Base-by-base conservation (phyloP, 2,329 filamentous ascomycete genomes). In the Hypoxylon sp. region DNA sequence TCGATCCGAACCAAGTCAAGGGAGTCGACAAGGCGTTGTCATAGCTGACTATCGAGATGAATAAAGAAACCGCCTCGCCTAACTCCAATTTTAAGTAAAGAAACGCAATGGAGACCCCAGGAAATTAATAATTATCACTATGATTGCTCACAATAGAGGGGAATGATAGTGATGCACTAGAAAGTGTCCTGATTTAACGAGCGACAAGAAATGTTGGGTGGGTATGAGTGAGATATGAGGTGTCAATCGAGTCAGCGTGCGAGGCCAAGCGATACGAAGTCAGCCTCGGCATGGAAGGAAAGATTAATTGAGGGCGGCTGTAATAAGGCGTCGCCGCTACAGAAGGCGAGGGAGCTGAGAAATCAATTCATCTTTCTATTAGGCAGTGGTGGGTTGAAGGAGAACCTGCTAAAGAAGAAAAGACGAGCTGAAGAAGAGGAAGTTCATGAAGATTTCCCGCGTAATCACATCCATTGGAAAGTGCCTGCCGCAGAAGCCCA, bases 1-100 rank as follows among this genome's bases (percentile, higher is more conserved):
- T 72, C 68, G 71, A 71, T 60, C 66, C 65, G 65, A 68, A 61
- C 66, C 67, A 64, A 68, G 67, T 70, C 65, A 67, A 74, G 60
- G 41, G 60, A 60, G 46, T 68, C 60, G 60, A 68, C 65, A 58
- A 58, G 61, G 58, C 60, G 67, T 57, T 66, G 56, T 62, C 72
- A 75, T 75, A 65, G 65, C 66, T 53, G 28, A 57, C 10, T 52
- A 30, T 52, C 45, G 38, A 53, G 49, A 19, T 48, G 21, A 43
- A 45, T 34, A 23, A 43, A 32, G 38, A 64, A 52, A 28, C 32
- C 36, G 38, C 52, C 41, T 43, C 45, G 28, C 43, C 21, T 56
- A 41, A 58, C n/a, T 43, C 5, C n/a, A 48, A 28, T 46, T 10
- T 17, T 25, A 55, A 46, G 30, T 51, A 11, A 43, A 21, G 5